phyloP scores from a whole-genome alignment of 2,329 filamentous ascomycete genomes.

The Neonectria coccinea region DNA sequence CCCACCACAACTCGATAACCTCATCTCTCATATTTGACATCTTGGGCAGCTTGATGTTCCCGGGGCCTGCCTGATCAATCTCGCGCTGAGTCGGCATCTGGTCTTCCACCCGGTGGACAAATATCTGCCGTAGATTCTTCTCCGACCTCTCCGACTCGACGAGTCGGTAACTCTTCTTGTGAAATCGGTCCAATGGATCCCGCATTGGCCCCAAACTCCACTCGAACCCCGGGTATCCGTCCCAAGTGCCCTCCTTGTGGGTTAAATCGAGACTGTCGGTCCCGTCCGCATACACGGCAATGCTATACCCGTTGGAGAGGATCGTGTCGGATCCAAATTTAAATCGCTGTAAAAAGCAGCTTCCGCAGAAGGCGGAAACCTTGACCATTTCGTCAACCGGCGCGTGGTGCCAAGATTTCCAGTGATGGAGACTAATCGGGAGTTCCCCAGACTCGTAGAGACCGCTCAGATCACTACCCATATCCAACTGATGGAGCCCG shows the following conservation, averaged over 20 bases:
- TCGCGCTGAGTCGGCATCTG: slow-evolving; percentile 50
- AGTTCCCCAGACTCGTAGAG: slow-evolving; percentile 69
- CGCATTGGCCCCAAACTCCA: slow-evolving; percentile 66
- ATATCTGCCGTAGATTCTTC: slow-evolving; percentile 65
- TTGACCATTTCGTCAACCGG: slow-evolving; percentile 63
- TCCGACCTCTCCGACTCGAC: slow-evolving; percentile 57
- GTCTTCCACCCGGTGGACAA: slow-evolving; percentile 59
- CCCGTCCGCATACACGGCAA: slow-evolving; percentile 60
- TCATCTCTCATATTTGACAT: slow-evolving; percentile 52
- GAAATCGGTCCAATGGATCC: slow-evolving; percentile 46
- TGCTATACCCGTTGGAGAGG: slow-evolving; percentile 70
- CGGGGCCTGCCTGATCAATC: slow-evolving; percentile 33
- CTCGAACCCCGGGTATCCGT: slow-evolving; percentile 60
- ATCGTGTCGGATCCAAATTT: slow-evolving; percentile 60
- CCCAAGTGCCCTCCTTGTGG: slow-evolving; percentile 67
- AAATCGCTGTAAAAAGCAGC: slow-evolving; percentile 69
- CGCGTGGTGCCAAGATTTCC: slow-evolving; percentile 70
- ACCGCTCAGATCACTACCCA: slow-evolving; percentile 65
- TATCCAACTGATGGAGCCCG: slow-evolving; percentile 68
- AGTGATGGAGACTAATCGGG: slow-evolving; percentile 71
- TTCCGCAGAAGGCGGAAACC: slow-evolving; percentile 65
- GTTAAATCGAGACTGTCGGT: slow-evolving; percentile 56
- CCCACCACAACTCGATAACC: slow-evolving; percentile 63
- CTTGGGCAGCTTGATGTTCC: slow-evolving; percentile 24
- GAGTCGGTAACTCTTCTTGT: slow-evolving; percentile 66